Percentiles rank a stretch among this genome's conserved stretches.
Conservation (phyloP, 140 eudicot genomes). For the Stevia rebaudiana region DNA sequence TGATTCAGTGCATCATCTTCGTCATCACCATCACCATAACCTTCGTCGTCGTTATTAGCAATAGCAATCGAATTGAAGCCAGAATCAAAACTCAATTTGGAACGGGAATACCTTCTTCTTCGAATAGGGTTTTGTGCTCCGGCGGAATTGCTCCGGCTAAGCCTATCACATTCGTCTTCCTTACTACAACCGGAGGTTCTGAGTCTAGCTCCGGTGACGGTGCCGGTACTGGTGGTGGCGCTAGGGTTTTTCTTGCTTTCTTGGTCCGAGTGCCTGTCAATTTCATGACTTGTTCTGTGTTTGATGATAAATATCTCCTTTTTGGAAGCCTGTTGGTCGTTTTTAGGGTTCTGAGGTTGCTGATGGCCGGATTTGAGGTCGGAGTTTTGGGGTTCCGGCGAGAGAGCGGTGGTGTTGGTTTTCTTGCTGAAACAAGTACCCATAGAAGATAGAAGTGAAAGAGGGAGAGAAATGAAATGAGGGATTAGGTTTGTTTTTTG, state of each 20-base stretch:
- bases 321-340: slow-evolving; percentile 32
- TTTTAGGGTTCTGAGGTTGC: slow-evolving; percentile 22
- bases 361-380: slow-evolving; percentile 21
- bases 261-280: slow-evolving; percentile 34
- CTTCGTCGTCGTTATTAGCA: slow-evolving; percentile 5
- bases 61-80: slow-evolving; percentile 20
- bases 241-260: slow-evolving; percentile 29
- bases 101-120: slow-evolving; percentile 55
- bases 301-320: slow-evolving; percentile 68
- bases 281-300: slow-evolving; percentile 66
- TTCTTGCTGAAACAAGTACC: slow-evolving; percentile 78
- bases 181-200: slow-evolving; percentile 70
- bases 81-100: slow-evolving; percentile 71
- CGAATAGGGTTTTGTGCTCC: slow-evolving; percentile 32
- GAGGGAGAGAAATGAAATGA: not conserved
- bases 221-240: not conserved
- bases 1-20: slow-evolving; percentile 40
- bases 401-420: slow-evolving; percentile 21
- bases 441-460: slow-evolving; percentile 45
- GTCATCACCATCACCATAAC: slow-evolving; percentile 22
- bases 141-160: slow-evolving; percentile 79
- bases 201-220: slow-evolving; percentile 20
- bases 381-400: slow-evolving; percentile 17
- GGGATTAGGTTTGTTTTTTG: slow-evolving; percentile 17
- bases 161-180: slow-evolving; percentile 77